Evolutionary conservation across 2,329 filamentous ascomycete genomes (phyloP), one percentile per base, ranked within the genome.

Genomic region (Colletotrichum ledebouriae): DNA sequence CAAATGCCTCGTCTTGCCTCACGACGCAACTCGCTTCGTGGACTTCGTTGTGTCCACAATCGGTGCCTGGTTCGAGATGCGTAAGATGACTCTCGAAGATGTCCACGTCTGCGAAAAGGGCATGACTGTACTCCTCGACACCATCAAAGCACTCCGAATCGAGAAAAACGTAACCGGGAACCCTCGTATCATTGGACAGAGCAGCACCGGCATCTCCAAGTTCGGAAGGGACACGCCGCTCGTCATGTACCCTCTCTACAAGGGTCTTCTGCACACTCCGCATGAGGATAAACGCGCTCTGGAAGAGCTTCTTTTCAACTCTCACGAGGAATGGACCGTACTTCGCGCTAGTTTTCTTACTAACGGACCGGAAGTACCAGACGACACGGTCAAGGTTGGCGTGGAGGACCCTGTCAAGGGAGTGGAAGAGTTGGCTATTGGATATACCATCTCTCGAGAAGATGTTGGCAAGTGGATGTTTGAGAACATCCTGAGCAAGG

Each of bases 21-120:
- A 67, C 25, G 70, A 75, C 44, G 71, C 76, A 3, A 67, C 69
- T 6, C 44, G 71, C n/a, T 72, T 84, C 0, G 83, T 85, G 6
- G 83, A 86, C 71, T 74, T 75, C 2, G 73, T 89, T 42, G 72
- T 87, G 64, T 84, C 78, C 63, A 81, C 81, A 64, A 80, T 89
- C 71, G 86, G 86, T 64, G 71, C 72, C 66, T 71, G 73, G 44
- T 74, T 80, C 39, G 59, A 73, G 58, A 52, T 79, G 53, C 68
- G 72, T 46, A 80, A 75, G 41, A 71, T 82, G 63, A 75, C 72
- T 2, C 73, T 83, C 25, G 79, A 83, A 66, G 83, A 88, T 71
- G 81, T 83, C 0, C 72, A 79, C 12, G 80, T 88, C 25, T 89
- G 86, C 74, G 74, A 81, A 39, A 76, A 77, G 22, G 83, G 81